A percentile compares a stretch with the other conserved stretches of the same genome.
These are phyloP conservation scores for Alternaria sp. DNA, from an alignment of 2,329 filamentous ascomycete species.

Conservation along the genomic window DNA sequence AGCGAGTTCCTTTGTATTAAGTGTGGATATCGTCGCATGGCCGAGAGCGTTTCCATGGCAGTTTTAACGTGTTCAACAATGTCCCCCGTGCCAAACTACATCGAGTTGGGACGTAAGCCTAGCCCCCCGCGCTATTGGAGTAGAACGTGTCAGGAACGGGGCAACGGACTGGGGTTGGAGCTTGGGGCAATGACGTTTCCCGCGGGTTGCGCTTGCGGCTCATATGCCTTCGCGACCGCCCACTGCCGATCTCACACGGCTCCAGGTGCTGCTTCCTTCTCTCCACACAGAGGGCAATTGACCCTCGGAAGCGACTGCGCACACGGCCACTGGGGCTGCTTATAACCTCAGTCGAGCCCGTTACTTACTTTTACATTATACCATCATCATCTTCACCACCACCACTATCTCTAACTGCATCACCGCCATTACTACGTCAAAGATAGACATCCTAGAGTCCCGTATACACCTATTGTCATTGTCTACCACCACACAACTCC, in stretches of 20 bases:
- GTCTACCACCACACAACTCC: slow-evolving; percentile 29
- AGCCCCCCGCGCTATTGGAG: slow-evolving; percentile 23
- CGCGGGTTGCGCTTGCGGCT: slow-evolving; percentile 29
- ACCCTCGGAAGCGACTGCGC: slow-evolving; percentile 28
- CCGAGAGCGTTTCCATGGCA: slow-evolving; percentile 20
- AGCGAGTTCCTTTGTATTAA: slow-evolving; percentile 35
- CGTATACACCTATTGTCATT: slow-evolving; percentile 25
- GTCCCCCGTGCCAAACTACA: slow-evolving; percentile 17
- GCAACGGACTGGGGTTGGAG: slow-evolving; percentile 19
- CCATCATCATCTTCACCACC: slow-evolving; percentile 6
- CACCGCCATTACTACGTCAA: slow-evolving; percentile 15
- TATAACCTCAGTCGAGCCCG: slow-evolving; percentile 18
- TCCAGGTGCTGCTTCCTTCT: slow-evolving; percentile 26
- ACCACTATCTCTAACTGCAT: slow-evolving; percentile 21
- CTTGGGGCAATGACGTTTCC: slow-evolving; percentile 38
- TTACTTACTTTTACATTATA: not conserved
- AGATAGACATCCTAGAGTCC: slow-evolving; percentile 13
- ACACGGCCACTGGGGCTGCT: slow-evolving; percentile 15
- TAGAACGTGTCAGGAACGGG: slow-evolving; percentile 19
- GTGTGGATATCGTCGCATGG: slow-evolving; percentile 22
- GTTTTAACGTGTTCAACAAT: slow-evolving; percentile 22
- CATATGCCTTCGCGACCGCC: slow-evolving; percentile 33
- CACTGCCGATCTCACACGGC: slow-evolving; percentile 35
- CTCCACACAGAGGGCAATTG: slow-evolving; percentile 32
- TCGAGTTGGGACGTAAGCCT: slow-evolving; percentile 16